phyloP scores from a whole-genome alignment of 352 stramenopile species.

The Pythium inflatum region DNA sequence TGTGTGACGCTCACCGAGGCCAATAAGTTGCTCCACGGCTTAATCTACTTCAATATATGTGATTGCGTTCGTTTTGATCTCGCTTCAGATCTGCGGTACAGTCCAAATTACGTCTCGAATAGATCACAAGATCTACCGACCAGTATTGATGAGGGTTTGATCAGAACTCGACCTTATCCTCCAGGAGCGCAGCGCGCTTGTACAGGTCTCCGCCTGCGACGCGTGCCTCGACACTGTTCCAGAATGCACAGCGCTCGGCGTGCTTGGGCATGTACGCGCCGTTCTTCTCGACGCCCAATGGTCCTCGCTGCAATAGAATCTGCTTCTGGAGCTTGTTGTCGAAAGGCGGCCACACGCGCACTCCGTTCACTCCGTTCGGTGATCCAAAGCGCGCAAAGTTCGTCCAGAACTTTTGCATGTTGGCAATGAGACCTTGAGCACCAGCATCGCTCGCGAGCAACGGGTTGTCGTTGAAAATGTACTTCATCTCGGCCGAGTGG shows the following conservation, averaged over 20 bases:
- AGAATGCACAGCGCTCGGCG: slow-evolving; percentile 29
- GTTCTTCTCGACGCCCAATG: slow-evolving; percentile 10
- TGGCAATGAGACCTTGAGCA: not conserved
- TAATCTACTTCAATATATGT: no score
- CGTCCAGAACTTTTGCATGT: slow-evolving; percentile 28
- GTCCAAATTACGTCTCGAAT: no score
- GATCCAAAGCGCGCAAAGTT: slow-evolving; percentile 25
- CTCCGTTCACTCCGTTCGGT: not conserved
- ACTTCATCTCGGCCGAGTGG: slow-evolving; percentile 20
- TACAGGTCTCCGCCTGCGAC: slow-evolving; percentile 1
- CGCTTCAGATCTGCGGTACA: no score
- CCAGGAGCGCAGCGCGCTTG: not conserved
- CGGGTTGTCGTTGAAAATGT: slow-evolving; percentile 18
- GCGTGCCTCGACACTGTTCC: slow-evolving; percentile 25
- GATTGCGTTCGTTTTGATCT: no score
- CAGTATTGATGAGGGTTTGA: no score
- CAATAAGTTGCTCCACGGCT: no score
- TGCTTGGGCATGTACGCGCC: slow-evolving; percentile 29
- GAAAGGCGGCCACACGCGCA: slow-evolving; percentile 1
- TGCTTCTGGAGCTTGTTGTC: slow-evolving; percentile 14
- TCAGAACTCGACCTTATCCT: not conserved
- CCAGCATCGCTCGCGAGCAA: not conserved
- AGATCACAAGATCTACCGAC: no score
- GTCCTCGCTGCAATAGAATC: slow-evolving; percentile 17
- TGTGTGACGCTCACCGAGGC: no score